Evolutionary conservation across 352 stramenopile genomes (phyloP).

Genomic region (Ophiocytium majus): DNA sequence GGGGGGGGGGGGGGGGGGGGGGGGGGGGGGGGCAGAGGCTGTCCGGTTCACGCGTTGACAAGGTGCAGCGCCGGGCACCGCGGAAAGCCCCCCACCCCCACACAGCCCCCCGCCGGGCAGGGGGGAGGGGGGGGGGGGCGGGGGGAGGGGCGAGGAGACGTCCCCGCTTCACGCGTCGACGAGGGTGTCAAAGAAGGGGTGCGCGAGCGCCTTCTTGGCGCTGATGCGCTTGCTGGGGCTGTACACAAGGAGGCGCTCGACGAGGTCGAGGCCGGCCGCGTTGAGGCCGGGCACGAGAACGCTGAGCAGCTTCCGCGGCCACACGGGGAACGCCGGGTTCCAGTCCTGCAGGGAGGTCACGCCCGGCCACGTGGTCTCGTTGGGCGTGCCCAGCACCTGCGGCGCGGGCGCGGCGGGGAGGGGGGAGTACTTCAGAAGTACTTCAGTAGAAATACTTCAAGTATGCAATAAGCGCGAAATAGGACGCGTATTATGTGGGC

Average conservation of each 20-base stretch:
- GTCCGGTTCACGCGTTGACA: too few relatives aligned
- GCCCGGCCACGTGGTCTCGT: slow-evolving; percentile 90
- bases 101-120: background rate
- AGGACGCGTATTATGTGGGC: too few relatives aligned
- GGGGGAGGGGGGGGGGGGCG: background rate
- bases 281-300: slow-evolving; percentile 69
- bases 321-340: slow-evolving; percentile 95
- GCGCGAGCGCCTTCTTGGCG: slow-evolving; percentile 87
- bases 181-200: slow-evolving; percentile 87
- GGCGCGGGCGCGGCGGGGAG: background rate
- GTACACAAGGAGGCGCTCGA: slow-evolving; percentile 76
- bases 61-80: background rate
- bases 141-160: background rate
- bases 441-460: too few relatives aligned
- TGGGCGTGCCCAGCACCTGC: slow-evolving; percentile 93
- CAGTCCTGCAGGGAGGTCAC: slow-evolving; percentile 95
- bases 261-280: slow-evolving; percentile 71
- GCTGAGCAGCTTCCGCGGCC: slow-evolving; percentile 76
- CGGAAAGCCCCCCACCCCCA: background rate
- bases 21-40: too few relatives aligned
- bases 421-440: too few relatives aligned
- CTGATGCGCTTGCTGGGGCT: slow-evolving; percentile 81
- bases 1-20: too few relatives aligned
- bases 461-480: too few relatives aligned
- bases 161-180: slow-evolving; percentile 27